Conservation (phyloP, 257 asterid genomes). For the Perilla frutescens region DNA sequence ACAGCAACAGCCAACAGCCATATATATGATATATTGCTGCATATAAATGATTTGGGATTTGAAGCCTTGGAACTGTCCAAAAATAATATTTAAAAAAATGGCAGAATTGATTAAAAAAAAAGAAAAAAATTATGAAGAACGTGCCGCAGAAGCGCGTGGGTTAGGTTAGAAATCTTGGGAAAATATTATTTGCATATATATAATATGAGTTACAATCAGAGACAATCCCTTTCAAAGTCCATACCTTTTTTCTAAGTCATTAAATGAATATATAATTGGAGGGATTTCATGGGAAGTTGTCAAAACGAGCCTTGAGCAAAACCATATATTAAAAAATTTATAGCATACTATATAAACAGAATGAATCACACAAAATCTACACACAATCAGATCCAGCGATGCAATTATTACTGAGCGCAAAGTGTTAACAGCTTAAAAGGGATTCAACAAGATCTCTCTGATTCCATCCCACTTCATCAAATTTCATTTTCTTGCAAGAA, state of each 20-base stretch:
- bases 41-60: neutral
- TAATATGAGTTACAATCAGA: conserved; percentile 45
- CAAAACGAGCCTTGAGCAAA: conserved; percentile 37
- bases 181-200: conserved; percentile 26
- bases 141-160: conserved; percentile 51
- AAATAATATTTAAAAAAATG: neutral
- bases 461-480: conserved; percentile 33
- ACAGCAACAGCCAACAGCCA: too few species aligned
- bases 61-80: neutral
- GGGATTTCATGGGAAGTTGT: conserved; percentile 48
- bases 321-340: conserved; percentile 39
- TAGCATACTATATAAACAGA: conserved; percentile 49
- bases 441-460: conserved; percentile 52
- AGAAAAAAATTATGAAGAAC: conserved; percentile 19
- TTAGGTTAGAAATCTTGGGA: conserved; percentile 29
- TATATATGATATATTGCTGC: neutral
- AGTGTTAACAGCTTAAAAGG: conserved; percentile 74
- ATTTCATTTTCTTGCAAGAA: neutral
- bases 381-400: conserved; percentile 87
- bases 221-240: conserved; percentile 58
- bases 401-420: conserved; percentile 66
- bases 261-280: conserved; percentile 39
- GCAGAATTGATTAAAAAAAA: neutral
- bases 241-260: conserved; percentile 41
- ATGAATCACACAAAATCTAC: conserved; percentile 69